Evolutionary conservation across 176 grass and related monocot species (phyloP).

Genomic region (Carex scoparia): DNA sequence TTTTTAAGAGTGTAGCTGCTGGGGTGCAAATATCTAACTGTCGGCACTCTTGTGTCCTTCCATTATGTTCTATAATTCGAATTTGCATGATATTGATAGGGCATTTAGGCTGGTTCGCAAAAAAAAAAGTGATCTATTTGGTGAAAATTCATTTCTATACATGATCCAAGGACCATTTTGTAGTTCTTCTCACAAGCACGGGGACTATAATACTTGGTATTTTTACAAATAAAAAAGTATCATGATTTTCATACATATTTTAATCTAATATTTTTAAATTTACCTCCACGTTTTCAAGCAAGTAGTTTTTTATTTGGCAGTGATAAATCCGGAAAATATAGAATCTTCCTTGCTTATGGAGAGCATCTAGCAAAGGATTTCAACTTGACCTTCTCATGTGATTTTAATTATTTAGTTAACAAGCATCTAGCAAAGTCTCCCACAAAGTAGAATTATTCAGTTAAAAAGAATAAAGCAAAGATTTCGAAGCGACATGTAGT

Average conservation of each 20-base stretch:
- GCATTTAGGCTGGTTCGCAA: neutral
- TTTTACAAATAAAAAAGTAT: neutral
- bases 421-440: neutral
- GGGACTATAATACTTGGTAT: neutral
- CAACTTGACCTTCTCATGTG: neutral
- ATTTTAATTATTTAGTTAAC: neutral
- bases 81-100: neutral
- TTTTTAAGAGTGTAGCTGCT: neutral
- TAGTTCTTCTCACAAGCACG: neutral
- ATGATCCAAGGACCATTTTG: neutral
- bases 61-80: neutral
- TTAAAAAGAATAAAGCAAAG: neutral
- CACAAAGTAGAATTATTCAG: neutral
- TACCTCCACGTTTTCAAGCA: neutral
- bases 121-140: neutral
- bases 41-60: neutral
- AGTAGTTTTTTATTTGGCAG: neutral
- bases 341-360: neutral
- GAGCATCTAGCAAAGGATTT: neutral
- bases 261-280: neutral
- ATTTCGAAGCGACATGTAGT: neutral
- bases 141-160: neutral
- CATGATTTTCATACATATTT: neutral
- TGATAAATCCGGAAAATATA: neutral
- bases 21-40: neutral